Evolutionary conservation across 345 rosid species (phyloP).

Genomic region (Corymbia maculata): DNA sequence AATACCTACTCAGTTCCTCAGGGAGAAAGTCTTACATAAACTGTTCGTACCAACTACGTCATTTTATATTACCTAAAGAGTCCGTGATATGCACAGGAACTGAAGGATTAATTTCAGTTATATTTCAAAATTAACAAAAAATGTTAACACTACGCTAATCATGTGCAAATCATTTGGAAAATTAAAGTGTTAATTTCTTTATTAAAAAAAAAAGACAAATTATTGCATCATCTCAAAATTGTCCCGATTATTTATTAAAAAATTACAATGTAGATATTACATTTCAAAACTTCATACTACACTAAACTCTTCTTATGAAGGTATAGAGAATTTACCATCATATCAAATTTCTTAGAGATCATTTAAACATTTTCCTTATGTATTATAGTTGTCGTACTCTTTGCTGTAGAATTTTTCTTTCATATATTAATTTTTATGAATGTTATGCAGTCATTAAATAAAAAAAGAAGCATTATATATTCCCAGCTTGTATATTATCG

Average conservation of each 20-base stretch:
- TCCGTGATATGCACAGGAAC: neutral
- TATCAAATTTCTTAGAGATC: no score
- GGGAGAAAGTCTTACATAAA: neutral
- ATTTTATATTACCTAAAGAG: no score
- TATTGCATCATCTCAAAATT: neutral
- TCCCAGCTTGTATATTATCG: neutral
- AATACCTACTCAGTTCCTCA: neutral
- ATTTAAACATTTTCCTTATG: no score
- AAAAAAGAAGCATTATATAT: neutral
- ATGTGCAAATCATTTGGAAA: neutral
- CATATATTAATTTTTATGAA: neutral
- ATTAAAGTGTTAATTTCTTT: neutral
- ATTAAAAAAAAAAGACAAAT: neutral
- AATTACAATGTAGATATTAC: no score
- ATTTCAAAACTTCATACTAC: no score
- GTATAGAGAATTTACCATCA: no score
- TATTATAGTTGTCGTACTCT: neutral
- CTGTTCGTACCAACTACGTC: neutral
- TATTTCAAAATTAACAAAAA: no score
- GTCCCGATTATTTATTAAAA: no score
- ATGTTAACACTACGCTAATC: neutral
- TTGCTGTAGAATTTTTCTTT: neutral
- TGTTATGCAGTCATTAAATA: neutral
- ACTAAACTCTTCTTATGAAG: no score
- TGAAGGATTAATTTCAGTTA: neutral